A percentile compares a stretch with the other conserved stretches of the same genome.
These are phyloP conservation scores for Termitomyces sp. DNA, from an alignment of 768 basidiomycete species.

Conservation along the genomic window DNA sequence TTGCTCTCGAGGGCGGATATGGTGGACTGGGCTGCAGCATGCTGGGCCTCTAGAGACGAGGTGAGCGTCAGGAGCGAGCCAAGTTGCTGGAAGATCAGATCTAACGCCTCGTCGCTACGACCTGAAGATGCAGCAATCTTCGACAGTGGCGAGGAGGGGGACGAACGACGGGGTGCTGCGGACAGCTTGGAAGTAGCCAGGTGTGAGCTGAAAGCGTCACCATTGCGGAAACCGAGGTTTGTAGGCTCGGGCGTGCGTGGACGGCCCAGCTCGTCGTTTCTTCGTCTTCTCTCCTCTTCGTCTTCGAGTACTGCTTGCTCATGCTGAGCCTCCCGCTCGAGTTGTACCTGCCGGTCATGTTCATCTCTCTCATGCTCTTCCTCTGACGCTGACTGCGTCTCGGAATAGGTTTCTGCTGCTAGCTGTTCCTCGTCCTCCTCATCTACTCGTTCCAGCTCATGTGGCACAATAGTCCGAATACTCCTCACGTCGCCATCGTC, in stretches of 20 bases:
- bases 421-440: constrained; percentile 68
- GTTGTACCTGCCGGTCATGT: neutral
- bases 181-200: constrained; percentile 6
- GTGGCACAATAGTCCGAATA: constrained; percentile 63
- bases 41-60: constrained; percentile 68
- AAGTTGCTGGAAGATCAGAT: constrained; percentile 68
- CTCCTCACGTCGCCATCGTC: constrained; percentile 70
- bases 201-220: constrained; percentile 13
- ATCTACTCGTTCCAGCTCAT: constrained; percentile 64
- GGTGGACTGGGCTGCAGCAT: constrained; percentile 68
- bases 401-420: constrained; percentile 16
- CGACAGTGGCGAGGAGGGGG: constrained; percentile 22
- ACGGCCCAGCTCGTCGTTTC: constrained; percentile 55
- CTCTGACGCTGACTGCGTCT: neutral
- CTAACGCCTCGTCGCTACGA: constrained; percentile 49
- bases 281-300: constrained; percentile 43
- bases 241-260: constrained; percentile 82
- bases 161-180: constrained; percentile 13
- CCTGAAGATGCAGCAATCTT: constrained; percentile 11
- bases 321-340: constrained; percentile 33
- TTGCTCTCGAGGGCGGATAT: constrained; percentile 66
- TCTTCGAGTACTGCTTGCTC: constrained; percentile 40
- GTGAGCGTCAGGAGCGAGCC: constrained; percentile 72
- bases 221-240: constrained; percentile 26
- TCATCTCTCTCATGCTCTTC: constrained; percentile 16